Conservation (phyloP, 176 grass and related monocot species). For the Triticum dicoccoides region DNA sequence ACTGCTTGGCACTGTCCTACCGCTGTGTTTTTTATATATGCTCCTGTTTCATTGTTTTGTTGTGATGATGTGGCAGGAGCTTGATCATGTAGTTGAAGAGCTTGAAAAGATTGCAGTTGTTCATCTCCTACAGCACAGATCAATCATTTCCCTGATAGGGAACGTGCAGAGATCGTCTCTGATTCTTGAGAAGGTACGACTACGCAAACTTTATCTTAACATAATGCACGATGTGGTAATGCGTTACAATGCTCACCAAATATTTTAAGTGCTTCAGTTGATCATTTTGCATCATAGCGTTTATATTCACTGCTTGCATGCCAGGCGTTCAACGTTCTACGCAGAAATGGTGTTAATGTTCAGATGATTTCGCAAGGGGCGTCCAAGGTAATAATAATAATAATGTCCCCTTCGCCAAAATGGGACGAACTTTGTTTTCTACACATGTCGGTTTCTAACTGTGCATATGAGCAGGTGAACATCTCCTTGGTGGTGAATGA, state of each 20-base stretch:
- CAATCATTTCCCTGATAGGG: constrained; percentile 88
- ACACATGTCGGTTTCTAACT: background rate
- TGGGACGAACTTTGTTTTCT: background rate
- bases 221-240: background rate
- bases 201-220: background rate
- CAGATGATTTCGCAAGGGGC: constrained; percentile 99
- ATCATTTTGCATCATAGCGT: background rate
- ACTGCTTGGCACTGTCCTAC: background rate
- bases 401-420: background rate
- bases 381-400: constrained; percentile 77
- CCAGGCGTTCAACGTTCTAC: constrained; percentile 83
- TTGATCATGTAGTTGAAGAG: constrained; percentile 83
- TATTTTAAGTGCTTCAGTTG: background rate
- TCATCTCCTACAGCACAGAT: constrained; percentile 77
- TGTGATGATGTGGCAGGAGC: constrained; percentile 55
- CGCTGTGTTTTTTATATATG: background rate
- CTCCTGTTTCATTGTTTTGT: constrained; percentile 8
- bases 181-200: constrained; percentile 79
- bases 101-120: constrained; percentile 87
- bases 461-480: constrained; percentile 57
- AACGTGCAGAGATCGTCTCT: constrained; percentile 85
- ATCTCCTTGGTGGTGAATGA: constrained; percentile 93
- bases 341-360: constrained; percentile 78
- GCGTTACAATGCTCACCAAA: background rate
- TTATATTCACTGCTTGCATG: background rate